A percentile compares a stretch with the other conserved stretches of the same genome.
Conservation (phyloP, 2,329 filamentous ascomycete species). For the Fusarium tjaetaba region DNA sequence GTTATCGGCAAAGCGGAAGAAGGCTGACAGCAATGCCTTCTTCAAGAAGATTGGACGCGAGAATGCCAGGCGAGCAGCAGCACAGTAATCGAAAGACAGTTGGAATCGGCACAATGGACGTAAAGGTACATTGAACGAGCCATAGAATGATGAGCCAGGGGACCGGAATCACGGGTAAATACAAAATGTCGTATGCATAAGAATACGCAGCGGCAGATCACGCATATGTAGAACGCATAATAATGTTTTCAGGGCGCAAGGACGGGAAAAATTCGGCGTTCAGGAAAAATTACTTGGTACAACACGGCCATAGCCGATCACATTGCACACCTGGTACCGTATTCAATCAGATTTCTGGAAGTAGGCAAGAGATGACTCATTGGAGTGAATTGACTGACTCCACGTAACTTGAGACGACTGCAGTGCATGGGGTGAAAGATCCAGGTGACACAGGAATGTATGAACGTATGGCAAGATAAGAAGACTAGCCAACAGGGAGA, state of each 20-base stretch:
- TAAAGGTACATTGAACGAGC: background rate
- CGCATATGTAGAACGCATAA: background rate
- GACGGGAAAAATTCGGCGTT: slow-evolving; percentile 41
- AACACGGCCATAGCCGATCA: slow-evolving; percentile 14
- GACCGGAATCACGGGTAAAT: slow-evolving; percentile 1
- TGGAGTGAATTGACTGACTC: background rate
- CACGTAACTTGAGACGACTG: background rate
- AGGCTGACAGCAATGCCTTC: slow-evolving; percentile 53
- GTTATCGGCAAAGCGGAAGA: slow-evolving; percentile 54
- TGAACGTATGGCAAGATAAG: slow-evolving; percentile 6
- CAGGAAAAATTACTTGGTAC: slow-evolving; percentile 5
- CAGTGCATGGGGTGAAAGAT: slow-evolving; percentile 5
- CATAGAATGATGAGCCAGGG: slow-evolving; percentile 13
- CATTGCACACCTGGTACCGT: slow-evolving; percentile 4
- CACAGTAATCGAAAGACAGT: slow-evolving; percentile 34
- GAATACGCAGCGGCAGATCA: background rate
- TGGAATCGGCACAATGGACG: slow-evolving; percentile 4
- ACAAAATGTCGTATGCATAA: background rate
- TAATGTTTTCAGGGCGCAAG: slow-evolving; percentile 17
- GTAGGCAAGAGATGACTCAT: background rate
- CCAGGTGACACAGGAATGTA: background rate
- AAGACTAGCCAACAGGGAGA: background rate
- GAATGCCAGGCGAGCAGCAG: slow-evolving; percentile 51
- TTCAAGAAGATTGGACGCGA: slow-evolving; percentile 57
- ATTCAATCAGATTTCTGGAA: background rate